phyloP scores from a whole-genome alignment of 2,329 filamentous ascomycete species.

The Stagonosporopsis rhizophila region DNA sequence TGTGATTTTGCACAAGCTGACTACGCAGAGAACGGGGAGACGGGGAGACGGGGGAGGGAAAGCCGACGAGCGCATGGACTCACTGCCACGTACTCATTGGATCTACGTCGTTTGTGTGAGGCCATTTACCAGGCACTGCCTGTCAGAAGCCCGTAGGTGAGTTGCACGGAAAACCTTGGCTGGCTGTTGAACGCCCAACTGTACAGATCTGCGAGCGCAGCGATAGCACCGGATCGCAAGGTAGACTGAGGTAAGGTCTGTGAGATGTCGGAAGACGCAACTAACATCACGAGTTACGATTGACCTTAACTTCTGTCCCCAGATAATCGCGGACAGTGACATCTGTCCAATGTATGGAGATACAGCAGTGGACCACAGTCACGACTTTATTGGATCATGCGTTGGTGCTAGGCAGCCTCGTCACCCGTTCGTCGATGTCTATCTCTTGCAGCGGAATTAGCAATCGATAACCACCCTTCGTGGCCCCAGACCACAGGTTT shows the following conservation, averaged over 20 bases:
- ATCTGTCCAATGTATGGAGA: neutral
- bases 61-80: neutral
- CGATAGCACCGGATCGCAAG: neutral
- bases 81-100: neutral
- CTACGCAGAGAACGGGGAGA: neutral
- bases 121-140: neutral
- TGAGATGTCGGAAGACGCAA: neutral
- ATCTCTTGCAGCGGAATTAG: constrained; percentile 14
- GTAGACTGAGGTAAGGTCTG: neutral
- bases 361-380: neutral
- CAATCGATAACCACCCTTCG: constrained; percentile 13
- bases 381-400: neutral
- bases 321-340: neutral
- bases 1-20: neutral
- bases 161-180: neutral
- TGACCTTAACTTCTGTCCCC: neutral
- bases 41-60: neutral
- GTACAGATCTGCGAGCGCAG: neutral
- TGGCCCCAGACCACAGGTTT: constrained; percentile 8
- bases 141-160: neutral
- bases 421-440: neutral
- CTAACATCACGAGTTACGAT: neutral
- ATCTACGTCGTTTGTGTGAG: neutral
- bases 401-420: neutral
- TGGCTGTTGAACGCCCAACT: neutral